Evolutionary conservation across 2,329 filamentous ascomycete genomes (phyloP).

Genomic region (Septoria petroselini): DNA sequence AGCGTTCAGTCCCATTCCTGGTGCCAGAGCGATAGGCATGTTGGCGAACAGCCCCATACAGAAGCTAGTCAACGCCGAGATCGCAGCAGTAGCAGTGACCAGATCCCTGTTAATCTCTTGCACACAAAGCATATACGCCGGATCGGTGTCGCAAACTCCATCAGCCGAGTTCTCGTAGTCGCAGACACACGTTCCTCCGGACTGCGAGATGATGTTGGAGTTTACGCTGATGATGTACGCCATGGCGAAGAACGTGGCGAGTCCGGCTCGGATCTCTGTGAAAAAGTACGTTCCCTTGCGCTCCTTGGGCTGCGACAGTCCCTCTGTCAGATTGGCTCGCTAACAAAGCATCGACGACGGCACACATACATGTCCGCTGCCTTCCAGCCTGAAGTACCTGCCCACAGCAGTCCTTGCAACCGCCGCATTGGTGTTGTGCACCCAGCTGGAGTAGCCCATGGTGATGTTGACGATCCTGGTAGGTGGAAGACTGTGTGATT

Average conservation of each 20-base stretch:
- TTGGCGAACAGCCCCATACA: conserved; percentile 82
- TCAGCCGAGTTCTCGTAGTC: conserved; percentile 46
- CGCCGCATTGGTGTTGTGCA: conserved; percentile 36
- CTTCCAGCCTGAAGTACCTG: conserved; percentile 74
- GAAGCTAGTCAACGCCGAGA: conserved; percentile 74
- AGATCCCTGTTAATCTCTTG: conserved; percentile 68
- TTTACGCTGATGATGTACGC: conserved; percentile 73
- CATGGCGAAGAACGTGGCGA: conserved; percentile 69
- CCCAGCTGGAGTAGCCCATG: conserved; percentile 27
- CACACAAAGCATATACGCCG: conserved; percentile 62
- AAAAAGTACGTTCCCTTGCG: conserved; percentile 74
- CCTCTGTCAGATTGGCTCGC: conserved; percentile 10
- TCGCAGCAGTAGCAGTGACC: conserved; percentile 81
- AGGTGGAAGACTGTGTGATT: neutral
- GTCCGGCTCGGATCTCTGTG: conserved; percentile 77
- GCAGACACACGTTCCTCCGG: conserved; percentile 74
- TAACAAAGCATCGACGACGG: neutral
- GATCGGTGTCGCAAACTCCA: conserved; percentile 51
- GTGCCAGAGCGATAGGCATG: conserved; percentile 69
- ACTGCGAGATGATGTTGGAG: conserved; percentile 64
- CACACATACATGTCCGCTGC: conserved; percentile 66
- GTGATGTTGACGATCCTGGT: neutral
- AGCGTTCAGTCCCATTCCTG: conserved; percentile 79
- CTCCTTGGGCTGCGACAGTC: conserved; percentile 56
- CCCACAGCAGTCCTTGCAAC: conserved; percentile 66